Evolutionary conservation across 805 yeast species (phyloP).

Genomic region (Cephaloascus fragrans): DNA sequence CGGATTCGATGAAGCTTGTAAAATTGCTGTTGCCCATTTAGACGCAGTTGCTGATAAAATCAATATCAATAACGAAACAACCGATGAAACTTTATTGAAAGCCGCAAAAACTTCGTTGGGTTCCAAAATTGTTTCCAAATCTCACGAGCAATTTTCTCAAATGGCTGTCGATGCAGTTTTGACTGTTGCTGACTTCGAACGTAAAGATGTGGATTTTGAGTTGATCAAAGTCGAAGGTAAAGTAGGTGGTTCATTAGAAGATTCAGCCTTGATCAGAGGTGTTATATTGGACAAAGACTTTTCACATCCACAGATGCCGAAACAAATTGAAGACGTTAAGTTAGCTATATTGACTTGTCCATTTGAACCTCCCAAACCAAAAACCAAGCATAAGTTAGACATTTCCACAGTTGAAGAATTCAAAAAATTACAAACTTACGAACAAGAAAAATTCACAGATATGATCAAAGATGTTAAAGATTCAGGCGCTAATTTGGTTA

Average conservation of each 20-base stretch:
- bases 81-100: slow-evolving; percentile 55
- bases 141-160: slow-evolving; percentile 86
- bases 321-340: slow-evolving; percentile 64
- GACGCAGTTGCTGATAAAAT: slow-evolving; percentile 69
- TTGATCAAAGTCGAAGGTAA: slow-evolving; percentile 91
- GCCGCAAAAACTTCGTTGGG: slow-evolving; percentile 95
- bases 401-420: slow-evolving; percentile 92
- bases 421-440: slow-evolving; percentile 82
- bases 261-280: slow-evolving; percentile 79
- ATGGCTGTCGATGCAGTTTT: slow-evolving; percentile 97
- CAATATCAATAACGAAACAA: slow-evolving; percentile 34
- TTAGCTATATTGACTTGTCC: slow-evolving; percentile 96
- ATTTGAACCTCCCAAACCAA: slow-evolving; percentile 99
- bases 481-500: slow-evolving; percentile 91
- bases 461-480: slow-evolving; percentile 83
- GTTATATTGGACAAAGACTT: slow-evolving; percentile 93
- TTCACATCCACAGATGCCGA: slow-evolving; percentile 98
- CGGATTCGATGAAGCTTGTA: slow-evolving; percentile 96
- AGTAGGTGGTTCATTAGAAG: slow-evolving; percentile 89
- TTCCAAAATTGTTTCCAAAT: slow-evolving; percentile 88
- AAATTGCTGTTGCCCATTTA: slow-evolving; percentile 71
- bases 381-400: slow-evolving; percentile 94
- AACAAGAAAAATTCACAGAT: slow-evolving; percentile 79
- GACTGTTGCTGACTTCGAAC: slow-evolving; percentile 82
- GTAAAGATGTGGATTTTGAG: slow-evolving; percentile 96